These are phyloP conservation scores for Pseudogymnoascus sp. DNA, from an alignment of 2,329 filamentous ascomycete genomes.

Conservation along the genomic window DNA sequence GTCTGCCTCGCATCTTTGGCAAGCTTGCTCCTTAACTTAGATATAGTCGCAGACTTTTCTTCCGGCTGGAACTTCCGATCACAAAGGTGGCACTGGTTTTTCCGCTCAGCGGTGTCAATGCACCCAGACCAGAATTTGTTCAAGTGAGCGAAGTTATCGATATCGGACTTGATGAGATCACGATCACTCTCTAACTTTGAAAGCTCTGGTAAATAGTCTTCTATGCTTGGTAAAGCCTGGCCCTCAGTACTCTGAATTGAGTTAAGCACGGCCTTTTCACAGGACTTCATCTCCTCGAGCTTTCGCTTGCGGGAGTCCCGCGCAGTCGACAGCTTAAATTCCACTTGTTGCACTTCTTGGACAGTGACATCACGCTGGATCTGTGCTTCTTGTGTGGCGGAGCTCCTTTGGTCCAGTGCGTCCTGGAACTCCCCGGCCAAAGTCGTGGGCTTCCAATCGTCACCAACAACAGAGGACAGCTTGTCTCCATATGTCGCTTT, in stretches of 20 bases:
- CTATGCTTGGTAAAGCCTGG: constrained; percentile 37
- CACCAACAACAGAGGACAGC: constrained; percentile 56
- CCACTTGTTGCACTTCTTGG: constrained; percentile 68
- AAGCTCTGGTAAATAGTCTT: constrained; percentile 48
- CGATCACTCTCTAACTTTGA: constrained; percentile 43
- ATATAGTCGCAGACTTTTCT: constrained; percentile 56
- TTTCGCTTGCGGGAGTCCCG: constrained; percentile 60
- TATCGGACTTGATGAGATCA: constrained; percentile 51
- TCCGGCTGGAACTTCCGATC: constrained; percentile 58
- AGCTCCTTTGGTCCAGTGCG: constrained; percentile 49
- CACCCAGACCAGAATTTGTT: constrained; percentile 66
- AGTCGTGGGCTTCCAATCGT: constrained; percentile 60
- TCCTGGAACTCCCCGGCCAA: constrained; percentile 66
- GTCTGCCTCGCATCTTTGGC: constrained; percentile 56
- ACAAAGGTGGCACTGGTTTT: constrained; percentile 72
- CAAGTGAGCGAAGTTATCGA: constrained; percentile 61
- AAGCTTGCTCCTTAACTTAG: constrained; percentile 58
- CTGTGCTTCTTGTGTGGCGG: constrained; percentile 56
- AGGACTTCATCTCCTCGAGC: constrained; percentile 52
- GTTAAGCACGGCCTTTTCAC: constrained; percentile 48
- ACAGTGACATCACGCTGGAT: constrained; percentile 62
- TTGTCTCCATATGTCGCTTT: constrained; percentile 65
- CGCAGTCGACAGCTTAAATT: constrained; percentile 61
- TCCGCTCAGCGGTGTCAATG: constrained; percentile 55
- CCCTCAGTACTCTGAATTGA: constrained; percentile 40